Conservation (phyloP, 129 eudicot species). For the Pittosporum tobira region DNA sequence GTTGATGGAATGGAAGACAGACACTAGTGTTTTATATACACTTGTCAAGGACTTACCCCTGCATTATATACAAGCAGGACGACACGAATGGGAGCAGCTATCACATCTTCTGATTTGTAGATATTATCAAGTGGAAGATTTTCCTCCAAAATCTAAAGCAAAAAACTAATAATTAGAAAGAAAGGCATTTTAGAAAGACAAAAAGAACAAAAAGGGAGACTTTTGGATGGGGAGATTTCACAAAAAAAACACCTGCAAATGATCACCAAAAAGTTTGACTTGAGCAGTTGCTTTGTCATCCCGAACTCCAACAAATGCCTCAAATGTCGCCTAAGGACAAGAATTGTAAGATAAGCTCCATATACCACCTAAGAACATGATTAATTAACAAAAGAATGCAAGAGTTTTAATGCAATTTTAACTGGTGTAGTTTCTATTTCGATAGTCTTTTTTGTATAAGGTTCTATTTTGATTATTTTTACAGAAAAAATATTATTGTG, state of each 20-base stretch:
- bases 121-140: constrained; percentile 74
- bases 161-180: constrained; percentile 6
- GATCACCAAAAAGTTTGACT: constrained; percentile 80
- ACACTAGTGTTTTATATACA: constrained; percentile 5
- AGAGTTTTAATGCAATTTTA: constrained; percentile 12
- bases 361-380: constrained; percentile 3
- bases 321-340: constrained; percentile 69
- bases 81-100: constrained; percentile 90
- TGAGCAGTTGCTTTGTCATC: constrained; percentile 89
- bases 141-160: constrained; percentile 73
- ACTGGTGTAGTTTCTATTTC: too few species aligned
- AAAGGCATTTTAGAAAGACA: background rate
- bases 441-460: too few species aligned
- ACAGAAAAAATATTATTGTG: too few species aligned
- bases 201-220: constrained; percentile 3
- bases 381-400: background rate
- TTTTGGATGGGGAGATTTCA: constrained; percentile 1
- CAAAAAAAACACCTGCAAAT: constrained; percentile 51
- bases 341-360: background rate
- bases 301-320: constrained; percentile 85
- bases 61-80: constrained; percentile 79
- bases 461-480: too few species aligned
- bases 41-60: constrained; percentile 49
- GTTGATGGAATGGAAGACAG: background rate
- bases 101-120: constrained; percentile 73